A percentile compares a stretch with the other conserved stretches of the same genome.
These are phyloP conservation scores for Diutina rugosa DNA, from an alignment of 1,139 yeast genomes.

Conservation along the genomic window DNA sequence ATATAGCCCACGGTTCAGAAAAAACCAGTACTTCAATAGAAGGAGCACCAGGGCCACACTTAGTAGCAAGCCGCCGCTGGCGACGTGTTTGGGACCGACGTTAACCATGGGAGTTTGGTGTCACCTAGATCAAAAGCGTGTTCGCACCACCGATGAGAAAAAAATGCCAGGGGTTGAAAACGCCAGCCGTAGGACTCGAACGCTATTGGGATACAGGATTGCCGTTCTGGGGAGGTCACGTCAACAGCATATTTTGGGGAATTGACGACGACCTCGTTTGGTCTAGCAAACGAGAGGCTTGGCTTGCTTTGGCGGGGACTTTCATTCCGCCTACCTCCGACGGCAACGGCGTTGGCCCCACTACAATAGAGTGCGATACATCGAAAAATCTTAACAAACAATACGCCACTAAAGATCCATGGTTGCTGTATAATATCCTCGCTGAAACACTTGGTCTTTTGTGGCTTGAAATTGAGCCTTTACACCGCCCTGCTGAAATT, in stretches of 20 bases:
- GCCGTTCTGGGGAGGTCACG: neutral
- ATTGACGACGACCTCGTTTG: too few species aligned
- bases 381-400: neutral
- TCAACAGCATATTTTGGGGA: neutral
- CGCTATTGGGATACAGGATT: neutral
- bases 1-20: slow-evolving; percentile 3
- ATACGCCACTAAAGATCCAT: neutral
- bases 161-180: neutral
- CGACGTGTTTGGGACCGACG: neutral
- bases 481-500: too few species aligned
- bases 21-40: neutral
- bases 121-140: neutral
- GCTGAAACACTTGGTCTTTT: neutral
- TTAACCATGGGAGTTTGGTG: neutral
- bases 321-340: too few species aligned
- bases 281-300: too few species aligned
- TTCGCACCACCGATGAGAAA: neutral
- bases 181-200: neutral
- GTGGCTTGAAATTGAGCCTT: neutral
- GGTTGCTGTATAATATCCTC: neutral
- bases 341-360: too few species aligned
- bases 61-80: slow-evolving; percentile 2
- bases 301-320: too few species aligned
- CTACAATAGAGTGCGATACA: neutral
- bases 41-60: neutral